A percentile compares a stretch with the other conserved stretches of the same genome.
phyloP scores from a whole-genome alignment of 1,139 yeast genomes.

The Yamadazyma kanchanaburiensis region DNA sequence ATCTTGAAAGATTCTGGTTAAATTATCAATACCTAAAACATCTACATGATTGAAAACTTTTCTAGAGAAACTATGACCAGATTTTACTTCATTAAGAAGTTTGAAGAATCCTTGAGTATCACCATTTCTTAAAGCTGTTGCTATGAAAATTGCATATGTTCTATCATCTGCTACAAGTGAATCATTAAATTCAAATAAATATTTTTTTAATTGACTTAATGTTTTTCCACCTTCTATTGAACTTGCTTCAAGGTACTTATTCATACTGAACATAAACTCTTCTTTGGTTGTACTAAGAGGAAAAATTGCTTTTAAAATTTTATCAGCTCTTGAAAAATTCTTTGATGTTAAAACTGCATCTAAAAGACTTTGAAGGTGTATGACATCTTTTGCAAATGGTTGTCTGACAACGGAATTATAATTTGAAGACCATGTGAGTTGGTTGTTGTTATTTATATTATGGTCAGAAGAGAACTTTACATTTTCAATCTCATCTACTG shows the following conservation, averaged over 20 bases:
- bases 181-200: conserved; percentile 25
- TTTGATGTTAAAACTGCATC: conserved; percentile 76
- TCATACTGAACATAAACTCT: conserved; percentile 32
- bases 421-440: conserved; percentile 34
- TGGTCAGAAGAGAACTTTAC: background rate
- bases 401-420: conserved; percentile 43
- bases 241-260: conserved; percentile 36
- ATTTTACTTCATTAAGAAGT: conserved; percentile 19
- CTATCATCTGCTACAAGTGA: conserved; percentile 40
- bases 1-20: conserved; percentile 36
- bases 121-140: conserved; percentile 21
- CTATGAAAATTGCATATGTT: conserved; percentile 43
- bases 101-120: conserved; percentile 5
- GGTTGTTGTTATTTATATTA: conserved; percentile 1
- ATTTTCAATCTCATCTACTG: background rate
- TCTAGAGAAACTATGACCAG: conserved; percentile 7
- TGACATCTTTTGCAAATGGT: conserved; percentile 54
- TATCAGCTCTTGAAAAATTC: conserved; percentile 69
- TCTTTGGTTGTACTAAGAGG: conserved; percentile 35
- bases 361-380: conserved; percentile 69
- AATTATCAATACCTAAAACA: conserved; percentile 63
- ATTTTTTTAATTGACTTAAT: conserved; percentile 24
- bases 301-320: conserved; percentile 57
- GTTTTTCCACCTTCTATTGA: conserved; percentile 26
- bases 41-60: conserved; percentile 62